Evolutionary conservation across 805 yeast species (phyloP).

Genomic region (Blastobotrys mokoenaii): DNA sequence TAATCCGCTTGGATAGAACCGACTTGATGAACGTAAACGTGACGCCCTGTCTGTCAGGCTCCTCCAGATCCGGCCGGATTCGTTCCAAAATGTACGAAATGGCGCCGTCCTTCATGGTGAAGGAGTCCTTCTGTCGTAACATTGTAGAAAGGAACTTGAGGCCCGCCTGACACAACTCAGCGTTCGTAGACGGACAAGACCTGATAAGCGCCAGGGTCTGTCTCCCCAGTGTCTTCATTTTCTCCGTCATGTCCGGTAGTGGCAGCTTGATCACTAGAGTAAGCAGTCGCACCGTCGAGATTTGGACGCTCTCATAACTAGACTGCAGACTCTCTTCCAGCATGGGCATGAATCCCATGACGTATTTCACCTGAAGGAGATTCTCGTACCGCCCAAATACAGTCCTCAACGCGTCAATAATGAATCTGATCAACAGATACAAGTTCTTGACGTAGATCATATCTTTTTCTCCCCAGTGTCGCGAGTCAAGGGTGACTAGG

Average conservation of each 20-base stretch:
- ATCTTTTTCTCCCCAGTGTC: slow-evolving; percentile 14
- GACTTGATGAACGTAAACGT: slow-evolving; percentile 81
- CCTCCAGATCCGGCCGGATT: slow-evolving; percentile 79
- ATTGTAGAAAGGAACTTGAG: slow-evolving; percentile 66
- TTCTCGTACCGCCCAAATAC: slow-evolving; percentile 57
- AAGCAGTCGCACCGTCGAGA: slow-evolving; percentile 57
- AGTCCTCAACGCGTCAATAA: slow-evolving; percentile 66
- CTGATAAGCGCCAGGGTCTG: slow-evolving; percentile 45
- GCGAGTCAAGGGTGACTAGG: slow-evolving; percentile 59
- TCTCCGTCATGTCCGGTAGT: slow-evolving; percentile 42
- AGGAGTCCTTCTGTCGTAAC: slow-evolving; percentile 58
- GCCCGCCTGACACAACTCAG: slow-evolving; percentile 73
- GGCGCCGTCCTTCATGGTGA: slow-evolving; percentile 61
- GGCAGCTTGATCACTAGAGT: slow-evolving; percentile 53
- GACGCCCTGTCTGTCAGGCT: slow-evolving; percentile 79
- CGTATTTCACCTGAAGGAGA: slow-evolving; percentile 49
- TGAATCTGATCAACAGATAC: slow-evolving; percentile 60
- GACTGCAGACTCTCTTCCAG: slow-evolving; percentile 52
- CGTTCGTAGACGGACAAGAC: slow-evolving; percentile 68
- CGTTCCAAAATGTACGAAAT: slow-evolving; percentile 63
- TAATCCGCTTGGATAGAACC: slow-evolving; percentile 59
- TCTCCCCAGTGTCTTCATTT: slow-evolving; percentile 20
- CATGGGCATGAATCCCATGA: slow-evolving; percentile 68
- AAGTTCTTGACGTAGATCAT: slow-evolving; percentile 43
- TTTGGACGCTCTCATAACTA: slow-evolving; percentile 69